phyloP scores from a whole-genome alignment of 2,329 filamentous ascomycete genomes.

The Trichocomaceae sp. region DNA sequence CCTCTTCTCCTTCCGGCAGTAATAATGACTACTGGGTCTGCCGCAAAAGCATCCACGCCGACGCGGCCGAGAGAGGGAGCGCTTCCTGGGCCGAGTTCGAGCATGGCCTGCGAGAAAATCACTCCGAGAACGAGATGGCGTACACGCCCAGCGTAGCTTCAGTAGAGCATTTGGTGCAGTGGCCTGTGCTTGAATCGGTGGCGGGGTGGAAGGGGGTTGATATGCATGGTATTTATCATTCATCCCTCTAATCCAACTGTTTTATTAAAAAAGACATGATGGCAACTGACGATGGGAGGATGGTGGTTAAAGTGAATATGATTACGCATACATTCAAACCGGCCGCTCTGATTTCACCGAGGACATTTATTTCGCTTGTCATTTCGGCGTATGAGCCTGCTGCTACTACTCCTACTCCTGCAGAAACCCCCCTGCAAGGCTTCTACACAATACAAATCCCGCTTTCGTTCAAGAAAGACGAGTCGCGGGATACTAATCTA shows the following conservation, averaged over 20 bases:
- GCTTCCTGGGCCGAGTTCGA: conserved; percentile 36
- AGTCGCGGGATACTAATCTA: conserved; percentile 7
- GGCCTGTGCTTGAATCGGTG: conserved; percentile 18
- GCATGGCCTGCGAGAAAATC: conserved; percentile 30
- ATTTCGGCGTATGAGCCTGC: conserved; percentile 22
- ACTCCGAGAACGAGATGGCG: conserved; percentile 36
- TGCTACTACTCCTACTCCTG: neutral
- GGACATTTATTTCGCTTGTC: conserved; percentile 28
- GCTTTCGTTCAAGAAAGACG: conserved; percentile 14
- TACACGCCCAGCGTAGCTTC: conserved; percentile 34
- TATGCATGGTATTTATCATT: conserved; percentile 20
- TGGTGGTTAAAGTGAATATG: conserved; percentile 29
- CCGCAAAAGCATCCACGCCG: conserved; percentile 33
- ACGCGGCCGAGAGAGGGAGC: conserved; percentile 24
- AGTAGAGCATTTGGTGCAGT: conserved; percentile 26
- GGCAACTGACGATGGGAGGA: too few species aligned
- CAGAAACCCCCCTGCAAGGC: conserved; percentile 10
- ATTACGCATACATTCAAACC: conserved; percentile 34
- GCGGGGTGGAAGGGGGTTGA: conserved; percentile 21
- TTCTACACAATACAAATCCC: conserved; percentile 33
- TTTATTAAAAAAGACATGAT: too few species aligned
- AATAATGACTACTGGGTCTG: conserved; percentile 35
- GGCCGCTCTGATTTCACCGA: conserved; percentile 24
- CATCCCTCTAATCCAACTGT: neutral
- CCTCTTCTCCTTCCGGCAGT: neutral